These are phyloP conservation scores for Paecilomyces niveus DNA, from an alignment of 2,329 filamentous ascomycete species.

Conservation along the genomic window DNA sequence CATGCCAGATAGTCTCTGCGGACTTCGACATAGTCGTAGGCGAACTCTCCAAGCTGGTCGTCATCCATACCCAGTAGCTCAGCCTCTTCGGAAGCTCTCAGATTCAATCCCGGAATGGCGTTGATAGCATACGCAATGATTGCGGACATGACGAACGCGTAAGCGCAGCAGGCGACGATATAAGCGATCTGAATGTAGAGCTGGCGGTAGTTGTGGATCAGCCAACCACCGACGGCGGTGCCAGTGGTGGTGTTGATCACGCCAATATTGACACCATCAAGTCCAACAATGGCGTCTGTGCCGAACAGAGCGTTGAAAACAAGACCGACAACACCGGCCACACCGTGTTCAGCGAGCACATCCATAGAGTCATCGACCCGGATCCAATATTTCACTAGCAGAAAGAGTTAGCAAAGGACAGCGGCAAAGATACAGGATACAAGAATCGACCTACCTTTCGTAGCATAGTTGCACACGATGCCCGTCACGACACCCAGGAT, in stretches of 20 bases:
- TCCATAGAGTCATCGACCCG: slow-evolving; percentile 82
- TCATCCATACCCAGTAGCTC: slow-evolving; percentile 60
- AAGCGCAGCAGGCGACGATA: slow-evolving; percentile 56
- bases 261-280: slow-evolving; percentile 58
- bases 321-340: slow-evolving; percentile 77
- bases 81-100: slow-evolving; percentile 59
- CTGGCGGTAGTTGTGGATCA: slow-evolving; percentile 64
- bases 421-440: slow-evolving; percentile 11
- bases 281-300: slow-evolving; percentile 64
- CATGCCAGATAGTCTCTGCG: slow-evolving; percentile 45
- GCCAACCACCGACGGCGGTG: slow-evolving; percentile 54
- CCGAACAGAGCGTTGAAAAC: slow-evolving; percentile 71
- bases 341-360: slow-evolving; percentile 82
- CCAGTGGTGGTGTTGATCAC: slow-evolving; percentile 34
- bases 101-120: slow-evolving; percentile 61
- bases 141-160: slow-evolving; percentile 61
- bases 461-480: slow-evolving; percentile 73
- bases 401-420: slow-evolving; percentile 1
- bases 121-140: slow-evolving; percentile 65
- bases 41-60: slow-evolving; percentile 46
- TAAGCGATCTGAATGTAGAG: slow-evolving; percentile 66
- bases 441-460: slow-evolving; percentile 62
- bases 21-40: slow-evolving; percentile 47
- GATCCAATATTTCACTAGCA: slow-evolving; percentile 64
- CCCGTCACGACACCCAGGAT: slow-evolving; percentile 56